These are phyloP conservation scores for Kodamaea leandrae DNA, from an alignment of 805 yeast genomes.

Conservation along the genomic window DNA sequence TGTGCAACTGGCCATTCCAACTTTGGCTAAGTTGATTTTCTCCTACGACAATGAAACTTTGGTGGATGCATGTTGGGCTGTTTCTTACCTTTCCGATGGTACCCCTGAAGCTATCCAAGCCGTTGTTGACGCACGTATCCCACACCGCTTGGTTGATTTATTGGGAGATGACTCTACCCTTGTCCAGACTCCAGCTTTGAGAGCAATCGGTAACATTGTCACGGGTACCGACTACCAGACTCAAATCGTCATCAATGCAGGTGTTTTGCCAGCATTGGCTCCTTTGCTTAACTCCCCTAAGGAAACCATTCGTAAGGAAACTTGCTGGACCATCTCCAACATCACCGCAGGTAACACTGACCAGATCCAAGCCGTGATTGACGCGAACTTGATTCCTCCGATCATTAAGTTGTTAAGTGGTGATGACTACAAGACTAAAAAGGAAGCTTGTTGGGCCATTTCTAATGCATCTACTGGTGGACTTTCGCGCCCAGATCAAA, in stretches of 20 bases:
- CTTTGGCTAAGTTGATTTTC: conserved; percentile 85
- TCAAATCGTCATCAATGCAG: conserved; percentile 89
- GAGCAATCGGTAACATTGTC: conserved; percentile 97
- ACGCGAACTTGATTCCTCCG: conserved; percentile 90
- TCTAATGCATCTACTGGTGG: conserved; percentile 98
- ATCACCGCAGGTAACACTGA: conserved; percentile 96
- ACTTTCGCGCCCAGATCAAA: conserved; percentile 84
- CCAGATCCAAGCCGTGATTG: conserved; percentile 96
- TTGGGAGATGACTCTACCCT: conserved; percentile 77
- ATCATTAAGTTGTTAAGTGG: conserved; percentile 71
- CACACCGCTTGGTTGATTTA: conserved; percentile 88
- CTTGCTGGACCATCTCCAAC: conserved; percentile 98
- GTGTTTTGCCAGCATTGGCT: conserved; percentile 82
- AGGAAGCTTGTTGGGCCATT: conserved; percentile 99
- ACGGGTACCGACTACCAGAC: conserved; percentile 97
- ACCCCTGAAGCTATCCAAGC: conserved; percentile 92
- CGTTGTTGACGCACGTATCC: conserved; percentile 93
- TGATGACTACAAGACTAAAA: conserved; percentile 93
- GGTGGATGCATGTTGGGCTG: conserved; percentile 98
- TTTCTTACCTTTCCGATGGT: conserved; percentile 92
- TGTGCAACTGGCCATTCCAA: conserved; percentile 85
- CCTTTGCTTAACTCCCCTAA: conserved; percentile 78
- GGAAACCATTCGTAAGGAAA: conserved; percentile 93
- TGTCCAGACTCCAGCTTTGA: conserved; percentile 94
- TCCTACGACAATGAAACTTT: conserved; percentile 90